phyloP scores from a whole-genome alignment of 2,329 filamentous ascomycete species.

The Colletotrichum aenigma region DNA sequence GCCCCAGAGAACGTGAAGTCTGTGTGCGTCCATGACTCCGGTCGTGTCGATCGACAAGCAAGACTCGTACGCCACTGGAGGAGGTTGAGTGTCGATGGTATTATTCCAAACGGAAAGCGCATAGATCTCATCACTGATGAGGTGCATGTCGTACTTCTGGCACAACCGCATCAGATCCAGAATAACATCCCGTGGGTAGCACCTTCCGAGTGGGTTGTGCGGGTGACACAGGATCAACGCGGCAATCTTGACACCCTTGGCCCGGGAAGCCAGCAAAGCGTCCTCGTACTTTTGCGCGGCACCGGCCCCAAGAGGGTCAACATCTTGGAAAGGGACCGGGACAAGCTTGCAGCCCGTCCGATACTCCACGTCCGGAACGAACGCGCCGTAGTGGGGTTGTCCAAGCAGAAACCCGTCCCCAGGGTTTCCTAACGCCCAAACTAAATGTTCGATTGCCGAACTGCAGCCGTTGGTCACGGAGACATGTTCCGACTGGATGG shows the following conservation, averaged over 20 bases:
- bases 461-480: conserved; percentile 44
- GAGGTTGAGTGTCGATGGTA: conserved; percentile 40
- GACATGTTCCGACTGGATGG: conserved; percentile 36
- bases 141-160: conserved; percentile 39
- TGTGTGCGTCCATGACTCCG: conserved; percentile 40
- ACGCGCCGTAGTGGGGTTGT: conserved; percentile 52
- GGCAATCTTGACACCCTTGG: conserved; percentile 4
- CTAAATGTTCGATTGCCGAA: conserved; percentile 42
- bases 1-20: conserved; percentile 43
- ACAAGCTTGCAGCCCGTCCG: conserved; percentile 38
- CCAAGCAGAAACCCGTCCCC: conserved; percentile 46
- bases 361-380: conserved; percentile 47
- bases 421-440: conserved; percentile 42
- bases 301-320: neutral
- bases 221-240: conserved; percentile 24
- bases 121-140: conserved; percentile 55
- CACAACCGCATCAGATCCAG: conserved; percentile 4
- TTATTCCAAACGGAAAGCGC: conserved; percentile 45
- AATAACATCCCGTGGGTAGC: neutral
- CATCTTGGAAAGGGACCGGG: neutral
- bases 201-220: conserved; percentile 38
- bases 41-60: conserved; percentile 39
- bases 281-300: conserved; percentile 1
- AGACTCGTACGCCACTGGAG: conserved; percentile 36
- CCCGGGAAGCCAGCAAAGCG: conserved; percentile 39